Evolutionary conservation across 768 basidiomycete species (phyloP), one percentile per base, ranked within the genome.

Genomic region (Suillus bovinus): DNA sequence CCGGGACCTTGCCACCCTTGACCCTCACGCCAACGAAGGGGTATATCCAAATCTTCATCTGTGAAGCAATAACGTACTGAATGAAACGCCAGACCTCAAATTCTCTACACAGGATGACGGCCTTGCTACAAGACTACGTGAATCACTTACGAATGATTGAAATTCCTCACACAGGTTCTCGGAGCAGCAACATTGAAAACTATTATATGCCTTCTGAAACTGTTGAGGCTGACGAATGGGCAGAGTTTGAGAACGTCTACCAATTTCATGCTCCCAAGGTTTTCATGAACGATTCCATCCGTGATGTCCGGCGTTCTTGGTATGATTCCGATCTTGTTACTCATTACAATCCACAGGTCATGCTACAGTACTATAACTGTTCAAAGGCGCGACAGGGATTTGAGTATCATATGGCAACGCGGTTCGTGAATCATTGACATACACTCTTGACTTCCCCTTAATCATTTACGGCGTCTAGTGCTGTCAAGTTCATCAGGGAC

Each of bases 351-450:
- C 3, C 58, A 57, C 69, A 96, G 90, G 86, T 96, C 63, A 81
- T 95, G 73, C 84, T 91, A 76, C 88, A 90, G 70, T 97, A 97
- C 74, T 96, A 93, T 68, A 89, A 91, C 70, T 90, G 90, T 68
- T 91, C 88, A 41, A 82, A 87, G 52, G 83, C 87, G 29, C 82
- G 92, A 46, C 82, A 84, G 66, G 90, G 91, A 22, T 84, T 91
- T 58, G 93, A 95, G 72, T 96, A 95, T 70, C 90, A 94, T 70
- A 85, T 95, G 82, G 91, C 94, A 10, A 86, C 91, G 14, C 86
- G 88, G 89, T 91, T 73, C 67, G 85, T 69, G 33, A 52, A 4
- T 13, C n/a, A 46, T 60, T 58, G 9, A 39, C 46, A 59, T 16
- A 61, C 27, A 61, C 63, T 53, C 57, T 66, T n/a, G 49, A 55